Evolutionary conservation across 2,329 filamentous ascomycete genomes (phyloP).

Genomic region (Ophiostoma perfectum): DNA sequence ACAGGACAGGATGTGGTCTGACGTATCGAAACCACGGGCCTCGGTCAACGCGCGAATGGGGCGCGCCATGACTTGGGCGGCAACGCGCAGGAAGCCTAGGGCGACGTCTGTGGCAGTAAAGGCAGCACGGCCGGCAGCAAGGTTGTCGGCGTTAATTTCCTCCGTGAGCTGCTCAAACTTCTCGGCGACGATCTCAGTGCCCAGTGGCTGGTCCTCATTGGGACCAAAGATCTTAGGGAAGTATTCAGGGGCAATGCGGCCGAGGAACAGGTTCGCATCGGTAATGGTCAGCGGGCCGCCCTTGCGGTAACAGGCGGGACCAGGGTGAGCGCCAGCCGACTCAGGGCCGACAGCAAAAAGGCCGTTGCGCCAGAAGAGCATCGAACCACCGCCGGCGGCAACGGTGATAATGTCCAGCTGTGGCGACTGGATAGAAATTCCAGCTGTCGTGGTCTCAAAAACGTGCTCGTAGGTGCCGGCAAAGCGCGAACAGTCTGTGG

Average conservation of each 20-base stretch:
- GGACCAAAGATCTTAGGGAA: constrained; percentile 66
- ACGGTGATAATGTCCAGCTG: constrained; percentile 94
- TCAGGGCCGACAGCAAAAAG: constrained; percentile 84
- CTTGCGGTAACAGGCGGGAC: constrained; percentile 65
- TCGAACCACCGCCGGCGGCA: constrained; percentile 62
- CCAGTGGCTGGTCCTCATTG: constrained; percentile 66
- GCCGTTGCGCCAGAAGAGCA: constrained; percentile 71
- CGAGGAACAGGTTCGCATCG: constrained; percentile 61
- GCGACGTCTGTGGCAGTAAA: constrained; percentile 59
- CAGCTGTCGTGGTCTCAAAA: constrained; percentile 64
- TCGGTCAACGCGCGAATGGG: constrained; percentile 87
- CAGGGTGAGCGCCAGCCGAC: constrained; percentile 63
- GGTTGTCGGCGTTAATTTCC: constrained; percentile 62
- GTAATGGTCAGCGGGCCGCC: constrained; percentile 40
- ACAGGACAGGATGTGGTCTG: constrained; percentile 79
- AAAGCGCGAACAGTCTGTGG: constrained; percentile 39
- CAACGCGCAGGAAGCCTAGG: constrained; percentile 56
- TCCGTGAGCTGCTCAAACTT: constrained; percentile 85
- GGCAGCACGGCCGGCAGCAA: constrained; percentile 44
- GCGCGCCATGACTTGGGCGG: constrained; percentile 65
- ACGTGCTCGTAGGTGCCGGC: constrained; percentile 60
- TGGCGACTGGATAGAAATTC: constrained; percentile 83
- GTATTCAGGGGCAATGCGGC: constrained; percentile 50
- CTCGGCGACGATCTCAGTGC: constrained; percentile 61
- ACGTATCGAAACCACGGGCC: constrained; percentile 87